Evolutionary conservation across 2,329 filamentous ascomycete species (phyloP).

Genomic region (Talaromyces piceae): DNA sequence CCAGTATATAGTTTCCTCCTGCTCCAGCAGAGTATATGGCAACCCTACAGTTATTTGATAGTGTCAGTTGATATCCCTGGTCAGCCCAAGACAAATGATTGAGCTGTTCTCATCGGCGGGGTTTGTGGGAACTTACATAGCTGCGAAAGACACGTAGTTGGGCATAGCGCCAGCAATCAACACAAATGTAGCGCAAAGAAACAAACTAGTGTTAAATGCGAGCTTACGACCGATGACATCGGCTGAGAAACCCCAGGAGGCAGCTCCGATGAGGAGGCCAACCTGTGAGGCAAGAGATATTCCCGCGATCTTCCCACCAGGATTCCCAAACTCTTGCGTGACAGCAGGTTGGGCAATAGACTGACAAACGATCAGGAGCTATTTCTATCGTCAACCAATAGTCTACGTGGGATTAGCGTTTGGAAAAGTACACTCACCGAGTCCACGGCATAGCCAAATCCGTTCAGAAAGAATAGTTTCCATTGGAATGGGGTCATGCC

Average conservation of each 20-base stretch:
- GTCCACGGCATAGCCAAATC: slow-evolving; percentile 43
- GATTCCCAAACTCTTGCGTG: slow-evolving; percentile 3
- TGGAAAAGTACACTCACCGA: neutral
- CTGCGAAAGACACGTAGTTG: slow-evolving; percentile 5
- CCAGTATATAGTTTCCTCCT: slow-evolving; percentile 7
- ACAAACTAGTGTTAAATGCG: slow-evolving; percentile 5
- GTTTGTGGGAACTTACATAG: slow-evolving; percentile 1
- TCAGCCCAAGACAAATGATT: neutral
- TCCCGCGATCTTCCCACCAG: neutral
- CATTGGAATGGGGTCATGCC: slow-evolving; percentile 54
- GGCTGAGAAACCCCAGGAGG: slow-evolving; percentile 6
- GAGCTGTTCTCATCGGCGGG: neutral
- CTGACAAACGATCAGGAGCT: slow-evolving; percentile 5
- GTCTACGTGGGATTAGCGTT: neutral
- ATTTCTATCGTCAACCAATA: neutral
- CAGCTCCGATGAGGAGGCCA: slow-evolving; percentile 4
- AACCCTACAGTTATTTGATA: neutral
- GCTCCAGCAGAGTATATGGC: slow-evolving; percentile 5
- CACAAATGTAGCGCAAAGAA: slow-evolving; percentile 5
- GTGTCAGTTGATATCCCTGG: neutral
- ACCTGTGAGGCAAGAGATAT: slow-evolving; percentile 4
- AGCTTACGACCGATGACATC: slow-evolving; percentile 5
- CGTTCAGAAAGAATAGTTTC: slow-evolving; percentile 56
- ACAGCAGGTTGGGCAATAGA: slow-evolving; percentile 5
- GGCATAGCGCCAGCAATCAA: slow-evolving; percentile 8